Evolutionary conservation across 306 rosid species (phyloP), one percentile per base, ranked within the genome.

Genomic region (Alnus glutinosa): DNA sequence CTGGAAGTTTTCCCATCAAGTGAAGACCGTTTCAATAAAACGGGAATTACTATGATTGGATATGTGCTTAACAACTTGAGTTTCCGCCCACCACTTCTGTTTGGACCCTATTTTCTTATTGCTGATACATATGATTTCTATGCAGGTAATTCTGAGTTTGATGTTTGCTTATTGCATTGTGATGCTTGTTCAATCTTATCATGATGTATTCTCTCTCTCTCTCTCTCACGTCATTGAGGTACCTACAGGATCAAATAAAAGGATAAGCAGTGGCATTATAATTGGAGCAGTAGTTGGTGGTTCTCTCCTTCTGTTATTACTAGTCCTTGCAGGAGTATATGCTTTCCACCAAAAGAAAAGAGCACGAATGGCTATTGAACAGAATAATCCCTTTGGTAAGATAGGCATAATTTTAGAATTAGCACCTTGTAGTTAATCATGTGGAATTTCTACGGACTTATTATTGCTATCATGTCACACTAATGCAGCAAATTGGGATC

Each of bases 281-380:
- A 80, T 89, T 74, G 97, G 97, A 77, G 94, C 86, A 74, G 84
- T 83, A 44, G 86, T 30, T 28, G 97, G 92, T 51, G 92, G 95
- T 79, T 59, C 78, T 16, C 77, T 83, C 74, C 81, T 91, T 44
- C 16, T 91, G 78, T 55, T 91, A 55, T 51, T 86, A 46, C 51
- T 86, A 69, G 50, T 83, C 75, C 80, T 85, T 71, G 85, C 83
- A 74, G 84, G 79, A 48, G 77, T 82, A 78, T 93, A 86, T 81
- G 90, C 86, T 76, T 52, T 84, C 75, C 73, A 42, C 76, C 91
- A 77, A 63, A 93, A 83, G 90, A 88, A 70, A 32, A 81, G 75
- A 46, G 90, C 84, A 18, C 78, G 59, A 76, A 75, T 15, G 82
- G 84, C 86, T 55, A 77, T 62, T 58, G 87, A 73, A 47, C 77